phyloP scores from a whole-genome alignment of 306 rosid species.

The Vigna hirtella region DNA sequence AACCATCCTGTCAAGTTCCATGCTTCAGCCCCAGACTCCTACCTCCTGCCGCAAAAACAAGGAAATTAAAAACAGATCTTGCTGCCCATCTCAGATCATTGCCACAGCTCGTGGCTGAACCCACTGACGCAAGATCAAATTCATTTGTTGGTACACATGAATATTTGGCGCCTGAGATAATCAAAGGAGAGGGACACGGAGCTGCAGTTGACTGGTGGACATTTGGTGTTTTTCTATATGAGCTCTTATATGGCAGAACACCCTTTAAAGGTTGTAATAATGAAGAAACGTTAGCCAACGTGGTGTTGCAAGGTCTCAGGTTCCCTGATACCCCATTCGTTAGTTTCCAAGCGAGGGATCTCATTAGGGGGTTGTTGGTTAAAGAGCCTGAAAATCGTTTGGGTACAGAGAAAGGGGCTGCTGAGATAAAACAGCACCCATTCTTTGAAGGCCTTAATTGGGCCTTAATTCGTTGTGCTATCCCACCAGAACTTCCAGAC shows the following conservation, averaged over 20 bases:
- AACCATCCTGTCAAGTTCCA: slow-evolving; percentile 79
- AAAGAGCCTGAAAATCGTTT: slow-evolving; percentile 86
- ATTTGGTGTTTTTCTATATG: slow-evolving; percentile 86
- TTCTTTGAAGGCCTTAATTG: slow-evolving; percentile 90
- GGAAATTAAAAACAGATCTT: slow-evolving; percentile 63
- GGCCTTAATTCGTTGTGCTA: slow-evolving; percentile 84
- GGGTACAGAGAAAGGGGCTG: slow-evolving; percentile 86
- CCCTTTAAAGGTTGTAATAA: slow-evolving; percentile 82
- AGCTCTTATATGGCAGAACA: slow-evolving; percentile 80
- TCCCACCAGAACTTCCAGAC: slow-evolving; percentile 84
- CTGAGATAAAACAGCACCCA: slow-evolving; percentile 88
- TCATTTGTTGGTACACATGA: slow-evolving; percentile 95
- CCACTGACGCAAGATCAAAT: slow-evolving; percentile 84
- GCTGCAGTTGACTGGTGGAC: slow-evolving; percentile 99
- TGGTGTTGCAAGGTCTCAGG: slow-evolving; percentile 69
- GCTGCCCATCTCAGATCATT: slow-evolving; percentile 67
- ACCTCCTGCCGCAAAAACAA: slow-evolving; percentile 68
- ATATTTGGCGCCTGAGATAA: slow-evolving; percentile 92
- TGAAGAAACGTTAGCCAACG: slow-evolving; percentile 84
- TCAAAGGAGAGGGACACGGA: slow-evolving; percentile 92
- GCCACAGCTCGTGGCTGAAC: slow-evolving; percentile 95
- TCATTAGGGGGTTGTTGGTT: slow-evolving; percentile 73
- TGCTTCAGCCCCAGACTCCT: slow-evolving; percentile 86
- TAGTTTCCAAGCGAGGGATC: slow-evolving; percentile 82
- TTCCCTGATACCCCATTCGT: slow-evolving; percentile 78